phyloP scores from a whole-genome alignment of 345 rosid genomes.

The Pugionium dolabratum region DNA sequence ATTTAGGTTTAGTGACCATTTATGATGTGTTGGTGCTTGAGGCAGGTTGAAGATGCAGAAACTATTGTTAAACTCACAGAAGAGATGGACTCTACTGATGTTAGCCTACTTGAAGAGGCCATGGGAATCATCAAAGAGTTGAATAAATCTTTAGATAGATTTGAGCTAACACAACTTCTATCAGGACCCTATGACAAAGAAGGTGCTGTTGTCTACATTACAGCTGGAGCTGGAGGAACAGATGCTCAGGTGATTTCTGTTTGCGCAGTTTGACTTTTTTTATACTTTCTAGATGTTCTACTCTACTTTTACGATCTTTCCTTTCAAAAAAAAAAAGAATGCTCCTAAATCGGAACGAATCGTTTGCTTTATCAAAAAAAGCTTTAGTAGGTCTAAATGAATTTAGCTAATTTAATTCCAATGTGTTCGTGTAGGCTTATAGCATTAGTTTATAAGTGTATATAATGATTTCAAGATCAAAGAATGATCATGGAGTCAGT shows the following conservation, averaged over 20 bases:
- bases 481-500: constrained; percentile 2
- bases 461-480: neutral
- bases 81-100: constrained; percentile 89
- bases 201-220: constrained; percentile 78
- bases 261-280: neutral
- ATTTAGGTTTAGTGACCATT: neutral
- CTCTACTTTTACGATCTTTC: too few species aligned
- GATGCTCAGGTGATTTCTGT: constrained; percentile 83
- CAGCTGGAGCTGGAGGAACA: constrained; percentile 99
- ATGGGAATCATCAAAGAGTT: constrained; percentile 61
- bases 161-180: constrained; percentile 90
- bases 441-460: neutral
- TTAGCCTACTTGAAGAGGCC: constrained; percentile 87
- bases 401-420: neutral
- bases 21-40: constrained; percentile 16
- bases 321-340: too few species aligned
- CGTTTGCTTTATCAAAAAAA: too few species aligned
- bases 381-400: neutral
- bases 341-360: too few species aligned
- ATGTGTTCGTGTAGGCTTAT: neutral
- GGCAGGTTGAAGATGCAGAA: constrained; percentile 91
- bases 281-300: neutral
- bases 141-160: constrained; percentile 64
- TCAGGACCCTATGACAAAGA: constrained; percentile 93
- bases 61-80: constrained; percentile 80